phyloP scores from a whole-genome alignment of 129 eudicot genomes.

The Kitagawia praeruptora region DNA sequence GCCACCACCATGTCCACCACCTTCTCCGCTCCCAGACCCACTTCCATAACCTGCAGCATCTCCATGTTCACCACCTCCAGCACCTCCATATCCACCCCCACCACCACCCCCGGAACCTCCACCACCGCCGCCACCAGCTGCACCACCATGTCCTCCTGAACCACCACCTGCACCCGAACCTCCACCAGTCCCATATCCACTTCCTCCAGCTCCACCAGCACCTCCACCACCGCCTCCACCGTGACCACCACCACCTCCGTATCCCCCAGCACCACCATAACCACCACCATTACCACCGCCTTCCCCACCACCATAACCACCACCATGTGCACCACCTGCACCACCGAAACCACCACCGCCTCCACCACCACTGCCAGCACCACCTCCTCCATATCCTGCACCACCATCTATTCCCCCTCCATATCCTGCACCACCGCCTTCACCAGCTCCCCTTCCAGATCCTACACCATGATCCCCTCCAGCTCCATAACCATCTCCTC shows the following conservation, averaged over 20 bases:
- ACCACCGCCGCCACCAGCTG: conserved; percentile 43
- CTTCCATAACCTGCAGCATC: conserved; percentile 27
- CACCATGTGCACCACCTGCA: conserved; percentile 31
- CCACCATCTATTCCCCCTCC: conserved; percentile 34
- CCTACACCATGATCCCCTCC: conserved; percentile 32
- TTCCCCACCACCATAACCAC: conserved; percentile 42
- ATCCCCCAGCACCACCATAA: conserved; percentile 33
- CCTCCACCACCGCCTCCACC: conserved; percentile 43
- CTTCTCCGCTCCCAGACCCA: conserved; percentile 39
- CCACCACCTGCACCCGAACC: conserved; percentile 42
- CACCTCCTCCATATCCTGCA: conserved; percentile 29
- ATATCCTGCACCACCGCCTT: conserved; percentile 28
- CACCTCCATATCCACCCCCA: conserved; percentile 22
- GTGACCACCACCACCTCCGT: conserved; percentile 36
- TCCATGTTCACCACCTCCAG: conserved; percentile 27
- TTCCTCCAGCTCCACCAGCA: conserved; percentile 32
- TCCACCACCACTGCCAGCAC: conserved; percentile 32
- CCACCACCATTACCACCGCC: conserved; percentile 38
- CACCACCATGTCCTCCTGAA: conserved; percentile 33
- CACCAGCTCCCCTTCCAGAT: conserved; percentile 33
- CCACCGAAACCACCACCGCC: conserved; percentile 34
- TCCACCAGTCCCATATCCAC: conserved; percentile 39
- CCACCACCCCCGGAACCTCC: conserved; percentile 52
- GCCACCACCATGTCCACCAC: conserved; percentile 37
- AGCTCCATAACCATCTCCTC: conserved; percentile 1